phyloP scores from a whole-genome alignment of 768 basidiomycete species.

The Sporobolomyces roseus region DNA sequence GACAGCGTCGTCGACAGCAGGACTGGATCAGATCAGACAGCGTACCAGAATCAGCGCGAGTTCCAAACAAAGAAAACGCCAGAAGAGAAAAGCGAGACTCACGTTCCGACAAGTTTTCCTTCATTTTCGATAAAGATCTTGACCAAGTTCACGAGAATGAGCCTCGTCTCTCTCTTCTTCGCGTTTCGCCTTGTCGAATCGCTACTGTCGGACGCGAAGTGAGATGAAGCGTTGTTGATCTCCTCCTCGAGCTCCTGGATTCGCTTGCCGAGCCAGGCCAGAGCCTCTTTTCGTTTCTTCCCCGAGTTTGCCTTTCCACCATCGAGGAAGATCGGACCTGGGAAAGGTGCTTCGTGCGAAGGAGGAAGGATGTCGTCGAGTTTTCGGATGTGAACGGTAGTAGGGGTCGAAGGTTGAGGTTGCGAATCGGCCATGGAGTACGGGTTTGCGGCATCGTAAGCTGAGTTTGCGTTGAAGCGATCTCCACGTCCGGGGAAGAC shows the following conservation, averaged over 20 bases:
- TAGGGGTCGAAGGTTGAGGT: slow-evolving; percentile 53
- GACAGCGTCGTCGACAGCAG: slow-evolving; percentile 68
- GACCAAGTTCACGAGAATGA: slow-evolving; percentile 68
- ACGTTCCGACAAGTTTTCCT: slow-evolving; percentile 82
- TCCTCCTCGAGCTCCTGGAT: slow-evolving; percentile 73
- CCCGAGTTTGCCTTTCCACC: slow-evolving; percentile 53
- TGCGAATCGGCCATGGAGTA: slow-evolving; percentile 70
- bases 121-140: slow-evolving; percentile 82
- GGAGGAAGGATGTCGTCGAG: slow-evolving; percentile 68
- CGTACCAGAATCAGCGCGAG: too few species aligned
- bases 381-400: slow-evolving; percentile 61
- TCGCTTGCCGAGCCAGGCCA: slow-evolving; percentile 71
- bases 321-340: slow-evolving; percentile 82
- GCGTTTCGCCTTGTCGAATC: not conserved
- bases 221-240: slow-evolving; percentile 59
- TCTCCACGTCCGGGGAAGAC: slow-evolving; percentile 64
- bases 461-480: slow-evolving; percentile 50
- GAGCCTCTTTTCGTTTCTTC: slow-evolving; percentile 82
- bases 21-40: slow-evolving; percentile 48
- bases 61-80: not conserved
- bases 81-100: slow-evolving; percentile 44
- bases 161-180: slow-evolving; percentile 54
- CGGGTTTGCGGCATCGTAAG: slow-evolving; percentile 55
- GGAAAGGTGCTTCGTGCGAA: slow-evolving; percentile 61
- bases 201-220: not conserved